Evolutionary conservation across 345 rosid genomes (phyloP).

Genomic region (Raphanus raphanistrum): DNA sequence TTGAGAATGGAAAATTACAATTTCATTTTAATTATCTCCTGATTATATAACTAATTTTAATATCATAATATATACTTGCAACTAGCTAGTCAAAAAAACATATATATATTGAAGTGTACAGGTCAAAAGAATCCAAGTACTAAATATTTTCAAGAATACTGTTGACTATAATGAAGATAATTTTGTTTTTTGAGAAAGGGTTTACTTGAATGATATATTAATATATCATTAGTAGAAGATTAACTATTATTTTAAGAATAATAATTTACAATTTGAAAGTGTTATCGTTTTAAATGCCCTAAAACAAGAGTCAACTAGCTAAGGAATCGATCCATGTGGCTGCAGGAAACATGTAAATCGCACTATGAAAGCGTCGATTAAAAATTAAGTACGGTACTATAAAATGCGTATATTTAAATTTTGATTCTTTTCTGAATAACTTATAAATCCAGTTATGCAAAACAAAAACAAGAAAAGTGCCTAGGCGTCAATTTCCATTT

Average conservation of each 20-base stretch:
- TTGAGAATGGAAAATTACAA: not conserved
- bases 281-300: conserved; percentile 11
- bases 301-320: conserved; percentile 37
- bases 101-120: not conserved
- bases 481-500: conserved; percentile 19
- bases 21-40: not conserved
- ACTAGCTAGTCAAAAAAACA: not conserved
- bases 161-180: conserved; percentile 13
- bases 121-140: conserved; percentile 16
- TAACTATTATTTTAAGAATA: not conserved
- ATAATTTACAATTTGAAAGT: conserved; percentile 11
- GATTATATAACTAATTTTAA: not conserved
- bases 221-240: not conserved
- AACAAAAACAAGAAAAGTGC: conserved; percentile 1
- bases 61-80: not conserved
- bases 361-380: conserved; percentile 19
- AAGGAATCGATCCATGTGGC: conserved; percentile 31
- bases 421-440: conserved; percentile 11
- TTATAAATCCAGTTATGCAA: conserved; percentile 25
- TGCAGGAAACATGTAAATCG: conserved; percentile 26
- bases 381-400: conserved; percentile 10
- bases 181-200: not conserved
- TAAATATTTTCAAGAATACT: conserved; percentile 23
- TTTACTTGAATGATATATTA: conserved; percentile 5
- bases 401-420: not conserved